A percentile compares a stretch with the other conserved stretches of the same genome.
phyloP scores from a whole-genome alignment of 495 filamentous ascomycete species.

The Symbiotaphrina buchneri region DNA sequence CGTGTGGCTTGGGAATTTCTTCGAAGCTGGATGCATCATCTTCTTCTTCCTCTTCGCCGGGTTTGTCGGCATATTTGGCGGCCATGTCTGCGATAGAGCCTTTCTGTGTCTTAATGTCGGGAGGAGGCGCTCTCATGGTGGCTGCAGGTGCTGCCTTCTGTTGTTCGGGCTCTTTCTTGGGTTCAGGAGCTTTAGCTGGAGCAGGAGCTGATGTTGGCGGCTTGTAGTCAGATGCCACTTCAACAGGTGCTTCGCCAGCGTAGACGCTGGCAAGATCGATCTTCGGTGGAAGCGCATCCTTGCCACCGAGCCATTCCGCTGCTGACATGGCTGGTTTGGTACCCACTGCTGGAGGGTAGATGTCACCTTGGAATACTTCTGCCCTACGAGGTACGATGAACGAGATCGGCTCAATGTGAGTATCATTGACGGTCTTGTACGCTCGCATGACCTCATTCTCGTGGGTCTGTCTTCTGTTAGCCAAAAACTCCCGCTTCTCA shows the following conservation, averaged over 20 bases:
- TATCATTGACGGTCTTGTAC: constrained; percentile 90
- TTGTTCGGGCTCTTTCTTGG: constrained; percentile 25
- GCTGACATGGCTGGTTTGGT: constrained; percentile 56
- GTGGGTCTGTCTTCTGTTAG: constrained; percentile 33
- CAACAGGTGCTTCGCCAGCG: constrained; percentile 54
- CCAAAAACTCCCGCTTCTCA: not conserved
- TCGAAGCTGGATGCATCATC: constrained; percentile 62
- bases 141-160: constrained; percentile 16
- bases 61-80: constrained; percentile 60
- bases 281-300: constrained; percentile 64
- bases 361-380: constrained; percentile 95
- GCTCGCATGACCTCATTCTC: constrained; percentile 92
- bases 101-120: constrained; percentile 61
- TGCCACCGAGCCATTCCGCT: constrained; percentile 68
- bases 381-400: constrained; percentile 90
- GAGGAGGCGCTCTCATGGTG: constrained; percentile 23
- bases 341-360: constrained; percentile 70
- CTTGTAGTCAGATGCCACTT: constrained; percentile 40
- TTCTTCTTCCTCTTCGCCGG: constrained; percentile 26
- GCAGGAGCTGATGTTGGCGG: constrained; percentile 17
- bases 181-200: constrained; percentile 23
- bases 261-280: constrained; percentile 85
- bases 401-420: constrained; percentile 86
- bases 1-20: constrained; percentile 40
- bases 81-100: constrained; percentile 66